A percentile compares a stretch with the other conserved stretches of the same genome.
Conservation (phyloP, 2,329 filamentous ascomycete species). For the Aspergillus puulaauensis region DNA sequence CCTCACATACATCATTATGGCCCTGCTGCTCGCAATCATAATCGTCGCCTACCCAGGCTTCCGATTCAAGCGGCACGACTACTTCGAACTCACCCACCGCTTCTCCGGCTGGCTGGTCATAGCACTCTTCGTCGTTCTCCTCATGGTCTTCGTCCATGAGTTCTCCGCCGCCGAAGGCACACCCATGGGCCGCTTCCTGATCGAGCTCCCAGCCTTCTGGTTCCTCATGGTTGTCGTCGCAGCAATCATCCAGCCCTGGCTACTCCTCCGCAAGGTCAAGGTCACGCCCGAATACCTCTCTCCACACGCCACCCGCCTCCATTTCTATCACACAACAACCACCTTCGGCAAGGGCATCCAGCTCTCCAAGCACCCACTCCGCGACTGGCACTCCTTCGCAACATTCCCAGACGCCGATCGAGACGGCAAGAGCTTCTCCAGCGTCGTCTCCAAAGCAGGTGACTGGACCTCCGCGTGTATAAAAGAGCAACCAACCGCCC, state of each 20-base stretch:
- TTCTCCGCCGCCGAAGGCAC: conserved; percentile 35
- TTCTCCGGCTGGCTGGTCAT: conserved; percentile 71
- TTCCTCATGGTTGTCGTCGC: conserved; percentile 63
- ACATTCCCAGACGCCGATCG: conserved; percentile 63
- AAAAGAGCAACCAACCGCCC: conserved; percentile 56
- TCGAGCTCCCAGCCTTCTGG: conserved; percentile 62
- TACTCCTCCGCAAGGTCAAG: conserved; percentile 65
- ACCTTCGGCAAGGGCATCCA: conserved; percentile 58
- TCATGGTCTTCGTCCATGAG: conserved; percentile 55
- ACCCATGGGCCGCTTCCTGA: conserved; percentile 40
- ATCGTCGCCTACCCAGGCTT: conserved; percentile 64
- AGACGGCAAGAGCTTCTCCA: conserved; percentile 60
- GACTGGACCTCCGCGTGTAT: conserved; percentile 72
- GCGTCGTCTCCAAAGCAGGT: conserved; percentile 70
- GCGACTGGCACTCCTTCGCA: conserved; percentile 76
- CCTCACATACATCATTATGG: conserved; percentile 59
- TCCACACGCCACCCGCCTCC: conserved; percentile 68
- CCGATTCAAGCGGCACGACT: conserved; percentile 63
- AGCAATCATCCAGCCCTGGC: conserved; percentile 71
- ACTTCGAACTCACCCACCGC: conserved; percentile 70
- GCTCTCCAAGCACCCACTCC: conserved; percentile 61
- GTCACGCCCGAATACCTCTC: conserved; percentile 69
- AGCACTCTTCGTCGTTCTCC: conserved; percentile 64
- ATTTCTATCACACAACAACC: conserved; percentile 64
- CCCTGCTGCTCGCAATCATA: conserved; percentile 60